These are phyloP conservation scores for Bretschneidera sinensis DNA, from an alignment of 345 rosid genomes.

Conservation along the genomic window DNA sequence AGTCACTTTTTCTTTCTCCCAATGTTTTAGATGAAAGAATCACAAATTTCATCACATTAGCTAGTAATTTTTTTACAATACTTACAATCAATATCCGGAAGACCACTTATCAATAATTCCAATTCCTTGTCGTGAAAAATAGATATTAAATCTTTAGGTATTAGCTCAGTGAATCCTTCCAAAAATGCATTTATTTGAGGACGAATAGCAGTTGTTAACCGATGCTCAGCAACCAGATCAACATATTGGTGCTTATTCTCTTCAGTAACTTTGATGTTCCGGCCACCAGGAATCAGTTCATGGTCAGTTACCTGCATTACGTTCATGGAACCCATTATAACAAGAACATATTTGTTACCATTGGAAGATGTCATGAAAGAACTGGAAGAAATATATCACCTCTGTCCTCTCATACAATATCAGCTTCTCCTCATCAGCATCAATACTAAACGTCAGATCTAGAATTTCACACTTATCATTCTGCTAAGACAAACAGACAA, in stretches of 20 bases:
- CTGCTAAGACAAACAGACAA: no score
- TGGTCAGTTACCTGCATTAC: constrained; percentile 78
- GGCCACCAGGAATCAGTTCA: constrained; percentile 90
- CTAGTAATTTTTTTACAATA: not conserved
- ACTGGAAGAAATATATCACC: constrained; percentile 32
- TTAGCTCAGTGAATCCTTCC: constrained; percentile 83
- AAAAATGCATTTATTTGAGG: constrained; percentile 92
- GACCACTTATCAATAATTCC: constrained; percentile 90
- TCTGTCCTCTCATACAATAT: constrained; percentile 78
- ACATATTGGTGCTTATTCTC: constrained; percentile 93
- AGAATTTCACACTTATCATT: constrained; percentile 75
- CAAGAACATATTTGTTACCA: not conserved
- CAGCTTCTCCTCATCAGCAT: constrained; percentile 94
- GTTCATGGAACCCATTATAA: constrained; percentile 1
- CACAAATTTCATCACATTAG: constrained; percentile 4
- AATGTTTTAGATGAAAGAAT: not conserved
- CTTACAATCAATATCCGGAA: constrained; percentile 95
- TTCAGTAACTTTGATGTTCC: constrained; percentile 85
- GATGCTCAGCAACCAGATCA: constrained; percentile 85
- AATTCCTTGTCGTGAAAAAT: constrained; percentile 91
- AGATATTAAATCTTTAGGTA: constrained; percentile 70
- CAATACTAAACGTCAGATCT: constrained; percentile 91
- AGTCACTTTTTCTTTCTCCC: not conserved
- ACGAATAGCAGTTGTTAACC: constrained; percentile 92
- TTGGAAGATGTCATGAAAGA: not conserved